Evolutionary conservation across 495 filamentous ascomycete genomes (phyloP), one percentile per base, ranked within the genome.

Genomic region (Xylaria flabelliformis): DNA sequence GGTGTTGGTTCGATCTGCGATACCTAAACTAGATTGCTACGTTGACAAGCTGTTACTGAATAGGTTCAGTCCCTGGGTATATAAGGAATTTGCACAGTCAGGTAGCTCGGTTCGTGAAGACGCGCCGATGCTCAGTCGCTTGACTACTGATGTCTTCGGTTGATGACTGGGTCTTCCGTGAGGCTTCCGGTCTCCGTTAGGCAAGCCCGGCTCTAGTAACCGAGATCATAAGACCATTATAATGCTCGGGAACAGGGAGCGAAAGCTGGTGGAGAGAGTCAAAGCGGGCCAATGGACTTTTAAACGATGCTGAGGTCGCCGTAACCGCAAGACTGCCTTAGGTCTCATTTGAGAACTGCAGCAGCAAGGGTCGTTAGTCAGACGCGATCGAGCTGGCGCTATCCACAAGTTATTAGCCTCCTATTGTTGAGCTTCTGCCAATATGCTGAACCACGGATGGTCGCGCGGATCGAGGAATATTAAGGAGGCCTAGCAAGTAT

Each of bases 201-300:
- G 29, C 12, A 61, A 36, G 55, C 29, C 39, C 26, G 21, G 42
- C 67, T 70, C 55, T 39, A 36, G 39, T n/a, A 4, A 51, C 24
- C 56, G 55, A 62, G 56, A 50, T 70, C 56, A 72, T 74, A 75
- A 74, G 62, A 73, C 69, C 58, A 67, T 72, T 74, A 73, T 72
- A 74, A 48, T 75, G 72, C 51, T 59, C 56, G 55, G 59, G 58
- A 36, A 70, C 26, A 76, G 58, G 74, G 67, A 73, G 59, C 29
- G 72, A 55, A 64, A 67, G 56, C 65, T 72, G 66, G 77, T 79
- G 77, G 75, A 75, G 75, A 75, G 74, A 71, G 66, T 59, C 26
- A 69, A 65, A 70, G 67, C 61, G 70, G 63, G 64, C 77, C 75
- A 79, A 79, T 79, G 65, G 72, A 79, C 46, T 72, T 66, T 58